Percentiles rank a stretch among this genome's conserved stretches.
Evolutionary conservation across 495 filamentous ascomycete genomes (phyloP).

Genomic region (Xylaria telfairii): DNA sequence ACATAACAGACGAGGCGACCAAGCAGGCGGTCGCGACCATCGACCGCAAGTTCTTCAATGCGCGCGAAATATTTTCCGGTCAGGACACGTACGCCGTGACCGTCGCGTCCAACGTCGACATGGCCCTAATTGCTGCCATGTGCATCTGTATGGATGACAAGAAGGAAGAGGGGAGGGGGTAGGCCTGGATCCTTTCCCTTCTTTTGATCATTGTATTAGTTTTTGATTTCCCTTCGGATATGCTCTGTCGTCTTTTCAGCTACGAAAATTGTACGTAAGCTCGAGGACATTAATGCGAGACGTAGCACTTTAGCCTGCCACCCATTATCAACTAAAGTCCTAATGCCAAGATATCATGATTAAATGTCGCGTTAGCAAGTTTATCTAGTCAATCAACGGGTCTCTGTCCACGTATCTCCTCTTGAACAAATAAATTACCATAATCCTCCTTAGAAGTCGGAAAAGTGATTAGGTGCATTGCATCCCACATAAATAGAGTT

Average conservation of each 20-base stretch:
- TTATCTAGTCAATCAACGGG: no score
- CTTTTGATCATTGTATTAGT: background rate
- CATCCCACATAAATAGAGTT: no score
- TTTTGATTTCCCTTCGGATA: background rate
- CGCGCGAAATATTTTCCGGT: constrained; percentile 46
- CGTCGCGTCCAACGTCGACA: constrained; percentile 66
- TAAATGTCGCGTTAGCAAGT: no score
- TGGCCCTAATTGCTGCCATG: constrained; percentile 64
- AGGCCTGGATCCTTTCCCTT: background rate
- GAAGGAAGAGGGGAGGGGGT: background rate
- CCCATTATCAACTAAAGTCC: background rate
- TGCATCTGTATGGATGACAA: constrained; percentile 66
- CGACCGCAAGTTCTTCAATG: constrained; percentile 52
- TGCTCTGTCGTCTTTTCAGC: background rate
- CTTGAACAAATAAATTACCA: no score
- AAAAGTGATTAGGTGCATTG: no score
- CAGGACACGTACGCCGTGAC: constrained; percentile 63
- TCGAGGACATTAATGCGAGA: background rate
- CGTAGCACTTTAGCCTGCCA: background rate
- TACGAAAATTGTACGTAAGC: background rate
- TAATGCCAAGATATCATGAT: background rate
- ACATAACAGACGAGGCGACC: constrained; percentile 52
- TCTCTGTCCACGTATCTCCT: no score
- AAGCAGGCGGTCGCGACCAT: constrained; percentile 59
- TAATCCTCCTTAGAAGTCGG: no score